Conservation (phyloP, 345 rosid genomes). For the Camelina sativa region DNA sequence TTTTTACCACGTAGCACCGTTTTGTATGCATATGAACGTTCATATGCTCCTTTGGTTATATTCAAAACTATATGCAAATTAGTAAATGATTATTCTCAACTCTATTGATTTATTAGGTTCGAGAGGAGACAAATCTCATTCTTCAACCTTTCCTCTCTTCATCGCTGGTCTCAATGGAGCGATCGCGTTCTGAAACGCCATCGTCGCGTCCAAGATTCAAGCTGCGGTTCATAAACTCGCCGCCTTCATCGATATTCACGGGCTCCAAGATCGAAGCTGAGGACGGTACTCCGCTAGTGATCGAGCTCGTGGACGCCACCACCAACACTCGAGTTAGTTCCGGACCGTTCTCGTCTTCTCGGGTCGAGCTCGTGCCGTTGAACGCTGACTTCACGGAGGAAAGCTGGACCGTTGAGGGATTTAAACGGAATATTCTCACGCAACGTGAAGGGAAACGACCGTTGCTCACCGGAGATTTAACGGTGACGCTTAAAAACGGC, state of each 20-base stretch:
- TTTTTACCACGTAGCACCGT: too few species aligned
- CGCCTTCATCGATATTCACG: slow-evolving; percentile 59
- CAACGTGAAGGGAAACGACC: slow-evolving; percentile 77
- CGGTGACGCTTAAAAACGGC: slow-evolving; percentile 53
- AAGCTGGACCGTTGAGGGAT: slow-evolving; percentile 54
- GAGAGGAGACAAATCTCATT: slow-evolving; percentile 51
- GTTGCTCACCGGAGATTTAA: slow-evolving; percentile 64
- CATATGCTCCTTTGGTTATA: neutral
- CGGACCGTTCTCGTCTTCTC: slow-evolving; percentile 58
- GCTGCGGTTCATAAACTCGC: slow-evolving; percentile 51
- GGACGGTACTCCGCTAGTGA: slow-evolving; percentile 48
- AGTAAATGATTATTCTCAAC: neutral
- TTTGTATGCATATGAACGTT: slow-evolving; percentile 10
- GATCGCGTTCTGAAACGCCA: slow-evolving; percentile 41
- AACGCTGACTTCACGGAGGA: slow-evolving; percentile 67
- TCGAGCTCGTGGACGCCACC: slow-evolving; percentile 55
- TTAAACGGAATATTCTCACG: slow-evolving; percentile 52
- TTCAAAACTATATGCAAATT: neutral
- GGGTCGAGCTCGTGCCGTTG: slow-evolving; percentile 62
- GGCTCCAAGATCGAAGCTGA: slow-evolving; percentile 57
- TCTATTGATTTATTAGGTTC: slow-evolving; percentile 47
- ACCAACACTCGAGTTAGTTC: slow-evolving; percentile 45
- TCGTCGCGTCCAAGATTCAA: slow-evolving; percentile 42
- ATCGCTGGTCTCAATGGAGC: slow-evolving; percentile 38
- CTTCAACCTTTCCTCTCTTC: slow-evolving; percentile 28